Percentiles rank a stretch among this genome's conserved stretches.
These are phyloP conservation scores for Rhexocercosporidium sp. DNA, from an alignment of 2,329 filamentous ascomycete species.

Conservation along the genomic window DNA sequence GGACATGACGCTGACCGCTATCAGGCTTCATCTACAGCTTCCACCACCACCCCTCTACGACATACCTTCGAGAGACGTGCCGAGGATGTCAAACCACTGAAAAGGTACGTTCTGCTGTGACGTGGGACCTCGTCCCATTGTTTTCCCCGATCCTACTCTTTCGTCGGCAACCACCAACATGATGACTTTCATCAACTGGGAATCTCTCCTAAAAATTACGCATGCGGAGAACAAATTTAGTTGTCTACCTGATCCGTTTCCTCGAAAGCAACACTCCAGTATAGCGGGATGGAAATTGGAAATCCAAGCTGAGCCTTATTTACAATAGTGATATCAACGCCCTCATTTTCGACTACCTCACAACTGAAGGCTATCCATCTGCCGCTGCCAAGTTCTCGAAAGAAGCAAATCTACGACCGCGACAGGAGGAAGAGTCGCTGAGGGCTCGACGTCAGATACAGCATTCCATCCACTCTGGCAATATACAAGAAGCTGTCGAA, in stretches of 20 bases:
- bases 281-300: neutral
- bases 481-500: slow-evolving; percentile 85
- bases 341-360: slow-evolving; percentile 94
- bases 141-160: slow-evolving; percentile 11
- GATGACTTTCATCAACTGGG: slow-evolving; percentile 95
- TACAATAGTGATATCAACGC: slow-evolving; percentile 85
- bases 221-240: slow-evolving; percentile 90
- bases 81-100: slow-evolving; percentile 83
- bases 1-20: slow-evolving; percentile 22
- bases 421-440: slow-evolving; percentile 75
- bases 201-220: slow-evolving; percentile 97
- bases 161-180: slow-evolving; percentile 45
- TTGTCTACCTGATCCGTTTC: slow-evolving; percentile 70
- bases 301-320: slow-evolving; percentile 31
- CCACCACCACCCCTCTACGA: slow-evolving; percentile 66
- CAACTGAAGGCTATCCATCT: slow-evolving; percentile 91
- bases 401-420: slow-evolving; percentile 85
- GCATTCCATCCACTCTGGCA: slow-evolving; percentile 81
- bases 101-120: slow-evolving; percentile 70
- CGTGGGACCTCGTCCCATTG: slow-evolving; percentile 8
- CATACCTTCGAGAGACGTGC: slow-evolving; percentile 77
- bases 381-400: slow-evolving; percentile 92
- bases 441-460: slow-evolving; percentile 81
- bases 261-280: slow-evolving; percentile 8
- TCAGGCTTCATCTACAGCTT: slow-evolving; percentile 51